A percentile compares a stretch with the other conserved stretches of the same genome.
Evolutionary conservation across 306 rosid genomes (phyloP).

Genomic region (Amphicarpaea edgeworthii): DNA sequence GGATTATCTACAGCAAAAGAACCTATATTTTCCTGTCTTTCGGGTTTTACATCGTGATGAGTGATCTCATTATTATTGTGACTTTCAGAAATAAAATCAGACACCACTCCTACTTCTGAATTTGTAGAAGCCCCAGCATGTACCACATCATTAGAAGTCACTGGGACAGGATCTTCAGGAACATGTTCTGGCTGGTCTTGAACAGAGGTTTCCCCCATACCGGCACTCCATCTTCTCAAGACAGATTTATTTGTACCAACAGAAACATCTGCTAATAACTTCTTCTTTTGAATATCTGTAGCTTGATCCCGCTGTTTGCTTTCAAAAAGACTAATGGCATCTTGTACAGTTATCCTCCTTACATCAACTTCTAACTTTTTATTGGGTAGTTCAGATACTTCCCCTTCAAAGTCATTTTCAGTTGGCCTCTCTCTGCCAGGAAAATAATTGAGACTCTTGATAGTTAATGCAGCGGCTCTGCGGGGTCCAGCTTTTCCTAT

Average conservation of each 20-base stretch:
- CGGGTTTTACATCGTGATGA: conserved; percentile 53
- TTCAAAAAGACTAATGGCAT: conserved; percentile 92
- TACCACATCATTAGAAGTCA: conserved; percentile 51
- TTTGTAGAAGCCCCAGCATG: conserved; percentile 47
- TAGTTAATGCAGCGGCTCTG: conserved; percentile 85
- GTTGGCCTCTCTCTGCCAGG: conserved; percentile 69
- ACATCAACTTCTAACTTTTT: conserved; percentile 78
- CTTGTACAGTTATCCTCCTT: conserved; percentile 91
- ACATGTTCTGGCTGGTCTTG: conserved; percentile 61
- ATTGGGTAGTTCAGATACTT: conserved; percentile 59
- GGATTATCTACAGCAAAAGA: conserved; percentile 55
- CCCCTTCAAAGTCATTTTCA: conserved; percentile 69
- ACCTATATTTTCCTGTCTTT: conserved; percentile 53
- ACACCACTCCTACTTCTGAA: conserved; percentile 50
- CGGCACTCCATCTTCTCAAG: conserved; percentile 96
- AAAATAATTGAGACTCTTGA: conserved; percentile 80
- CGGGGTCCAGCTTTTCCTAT: conserved; percentile 91
- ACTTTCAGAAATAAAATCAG: conserved; percentile 55
- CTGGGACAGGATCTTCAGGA: conserved; percentile 58
- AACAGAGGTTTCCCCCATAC: conserved; percentile 74
- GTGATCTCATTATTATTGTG: conserved; percentile 50
- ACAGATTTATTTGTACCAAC: conserved; percentile 78
- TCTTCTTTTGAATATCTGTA: conserved; percentile 66
- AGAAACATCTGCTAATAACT: conserved; percentile 69
- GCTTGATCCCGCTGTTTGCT: conserved; percentile 81